Evolutionary conservation across 2,329 filamentous ascomycete species (phyloP), one percentile per base, ranked within the genome.

Genomic region (Lasiodiplodia sp.): DNA sequence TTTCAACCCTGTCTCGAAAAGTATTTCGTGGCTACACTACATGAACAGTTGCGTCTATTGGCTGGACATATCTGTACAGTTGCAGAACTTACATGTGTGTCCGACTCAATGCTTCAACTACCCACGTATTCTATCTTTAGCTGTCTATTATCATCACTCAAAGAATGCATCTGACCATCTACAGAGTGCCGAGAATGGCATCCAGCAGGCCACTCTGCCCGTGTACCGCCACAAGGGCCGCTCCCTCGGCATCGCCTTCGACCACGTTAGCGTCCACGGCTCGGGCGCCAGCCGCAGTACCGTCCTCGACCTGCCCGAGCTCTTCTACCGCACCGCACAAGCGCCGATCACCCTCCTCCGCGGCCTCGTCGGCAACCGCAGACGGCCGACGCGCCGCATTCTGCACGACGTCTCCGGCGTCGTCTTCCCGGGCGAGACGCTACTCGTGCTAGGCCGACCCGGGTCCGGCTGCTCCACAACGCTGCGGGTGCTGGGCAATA

Each of bases 341-440:
- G 71, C 82, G 80, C 79, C 74, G 25, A 79, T 78, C 64, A 76
- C 76, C 2, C 31, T 58, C 25, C 18, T 58, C n/a, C 34, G n/a
- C 62, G 76, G 75, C 67, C 75, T 78, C 69, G 75, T 69, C 40
- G 78, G 72, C 53, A 88, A 87, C 25, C 51, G 51, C 72, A 40
- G 21, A 23, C 84, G 86, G 0, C 87, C 90, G 0, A 77, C 90
- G 23, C 87, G 86, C 71, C 90, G 88, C 0, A 90, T 93, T 55
- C 78, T 93, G 23, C 85, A 91, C 65, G 83, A 87, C 72, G 87
- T 85, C 68, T 87, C 89, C 75, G 91, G 91, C 18, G 91, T 89
- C 72, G 87, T 93, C 62, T 89, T 89, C 75, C 90, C 90, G 0
- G 91, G 90, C 25, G 90, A 92, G 78, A 91, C 92, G 90, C 79